phyloP scores from a whole-genome alignment of 306 rosid species.

The Oemleria cerasiformis region DNA sequence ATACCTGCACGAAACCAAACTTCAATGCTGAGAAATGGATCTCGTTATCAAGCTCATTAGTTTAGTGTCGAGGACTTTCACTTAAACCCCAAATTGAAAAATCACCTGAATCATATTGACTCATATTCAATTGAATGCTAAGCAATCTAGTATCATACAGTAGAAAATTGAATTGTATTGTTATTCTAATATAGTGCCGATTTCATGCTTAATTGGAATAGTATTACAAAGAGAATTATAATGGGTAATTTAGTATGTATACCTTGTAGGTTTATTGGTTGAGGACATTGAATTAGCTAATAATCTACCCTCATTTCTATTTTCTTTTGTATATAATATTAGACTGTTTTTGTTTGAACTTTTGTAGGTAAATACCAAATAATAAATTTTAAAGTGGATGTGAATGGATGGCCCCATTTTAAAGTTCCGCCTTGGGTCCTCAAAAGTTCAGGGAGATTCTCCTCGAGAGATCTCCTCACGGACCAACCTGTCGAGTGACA shows the following conservation, averaged over 20 bases:
- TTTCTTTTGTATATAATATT: not conserved
- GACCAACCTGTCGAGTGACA: conserved; percentile 48
- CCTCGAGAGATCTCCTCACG: conserved; percentile 80
- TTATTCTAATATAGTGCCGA: not conserved
- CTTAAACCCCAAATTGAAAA: not conserved
- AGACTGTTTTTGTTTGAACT: not conserved
- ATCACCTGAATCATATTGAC: not conserved
- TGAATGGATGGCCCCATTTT: conserved; percentile 4
- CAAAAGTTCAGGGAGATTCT: conserved; percentile 32
- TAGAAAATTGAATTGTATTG: not conserved
- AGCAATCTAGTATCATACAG: not conserved
- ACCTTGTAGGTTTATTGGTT: not conserved
- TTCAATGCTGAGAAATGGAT: not conserved
- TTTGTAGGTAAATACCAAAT: not conserved
- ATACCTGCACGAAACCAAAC: not conserved
- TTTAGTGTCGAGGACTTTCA: not conserved
- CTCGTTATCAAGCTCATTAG: not conserved
- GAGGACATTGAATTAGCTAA: not conserved
- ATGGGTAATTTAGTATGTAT: not conserved
- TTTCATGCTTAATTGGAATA: not conserved
- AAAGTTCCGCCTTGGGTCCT: conserved; percentile 2
- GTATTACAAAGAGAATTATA: not conserved
- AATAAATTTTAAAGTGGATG: not conserved
- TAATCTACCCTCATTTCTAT: not conserved
- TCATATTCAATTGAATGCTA: not conserved